These are phyloP conservation scores for Cynara cardunculus DNA, from an alignment of 129 eudicot species.

Conservation along the genomic window DNA sequence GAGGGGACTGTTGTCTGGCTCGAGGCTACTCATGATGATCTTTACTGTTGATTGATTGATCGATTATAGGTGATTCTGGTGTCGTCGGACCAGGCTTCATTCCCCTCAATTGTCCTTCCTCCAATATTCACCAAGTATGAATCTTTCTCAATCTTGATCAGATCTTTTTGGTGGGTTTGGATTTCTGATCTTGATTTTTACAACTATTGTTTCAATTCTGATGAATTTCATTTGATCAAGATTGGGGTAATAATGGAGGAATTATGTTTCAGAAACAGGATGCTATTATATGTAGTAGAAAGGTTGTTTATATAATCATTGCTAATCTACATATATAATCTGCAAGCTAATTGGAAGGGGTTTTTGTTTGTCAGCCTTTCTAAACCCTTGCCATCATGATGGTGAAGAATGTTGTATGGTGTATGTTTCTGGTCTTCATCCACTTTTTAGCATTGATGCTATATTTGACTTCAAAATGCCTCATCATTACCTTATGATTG, in stretches of 20 bases:
- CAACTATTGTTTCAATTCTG: not conserved
- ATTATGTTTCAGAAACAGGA: slow-evolving; percentile 14
- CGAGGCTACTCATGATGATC: slow-evolving; percentile 22
- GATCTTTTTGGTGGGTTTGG: slow-evolving; percentile 9
- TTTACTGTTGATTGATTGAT: slow-evolving; percentile 9
- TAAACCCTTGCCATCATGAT: slow-evolving; percentile 24
- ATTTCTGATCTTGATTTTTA: not conserved
- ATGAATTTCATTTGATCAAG: slow-evolving; percentile 2
- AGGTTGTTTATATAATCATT: slow-evolving; percentile 19
- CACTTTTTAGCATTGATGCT: slow-evolving; percentile 33
- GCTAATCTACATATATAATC: slow-evolving; percentile 7
- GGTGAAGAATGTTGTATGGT: slow-evolving; percentile 15
- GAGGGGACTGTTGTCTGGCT: slow-evolving; percentile 47
- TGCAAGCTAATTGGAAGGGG: not conserved
- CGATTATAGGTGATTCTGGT: slow-evolving; percentile 12
- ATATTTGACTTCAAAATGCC: slow-evolving; percentile 23
- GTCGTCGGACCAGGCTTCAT: slow-evolving; percentile 99
- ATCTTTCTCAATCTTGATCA: slow-evolving; percentile 14
- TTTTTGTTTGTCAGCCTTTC: slow-evolving; percentile 26
- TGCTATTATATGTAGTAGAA: slow-evolving; percentile 16
- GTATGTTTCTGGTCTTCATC: slow-evolving; percentile 18
- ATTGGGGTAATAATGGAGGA: slow-evolving; percentile 41
- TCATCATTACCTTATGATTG: slow-evolving; percentile 41
- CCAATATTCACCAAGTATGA: slow-evolving; percentile 5
- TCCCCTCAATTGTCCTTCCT: slow-evolving; percentile 69